Evolutionary conservation across 1,139 yeast species (phyloP), one percentile per base, ranked within the genome.

Genomic region (Blastobotrys elegans): DNA sequence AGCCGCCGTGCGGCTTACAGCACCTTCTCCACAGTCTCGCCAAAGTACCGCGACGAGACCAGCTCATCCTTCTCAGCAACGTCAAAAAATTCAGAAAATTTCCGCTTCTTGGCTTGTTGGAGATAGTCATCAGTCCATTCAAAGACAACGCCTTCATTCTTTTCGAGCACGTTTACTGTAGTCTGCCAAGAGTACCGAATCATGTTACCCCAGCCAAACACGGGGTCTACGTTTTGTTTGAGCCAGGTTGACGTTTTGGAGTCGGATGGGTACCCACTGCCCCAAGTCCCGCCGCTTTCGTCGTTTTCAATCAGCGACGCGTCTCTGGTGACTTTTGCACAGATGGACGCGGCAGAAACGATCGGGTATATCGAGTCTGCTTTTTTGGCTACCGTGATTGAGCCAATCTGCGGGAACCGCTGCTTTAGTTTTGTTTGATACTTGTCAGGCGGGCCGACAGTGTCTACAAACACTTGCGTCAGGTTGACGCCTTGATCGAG

Each of bases 261-360:
- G 64, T 94, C 98, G 2, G 94, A 79, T 0, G 98, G 98, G 63
- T 92, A 92, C 0, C 98, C 98, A 0, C 95, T 85, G 0, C 97
- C 97, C 67, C 90, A 73, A 2, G 55, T 43, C 14, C 63, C 63
- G 2, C 63, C 68, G 30, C 57, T 55, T 50, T 58, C 63, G 40
- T 67, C 69, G 46, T 58, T 63, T 0, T 62, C 59, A 36, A 74
- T 68, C 50, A 92, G 69, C 43, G 82, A 79, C 46, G 79, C 71
- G 65, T 92, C 98, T 60, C 99, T 76, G 0, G 98, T 88, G 3
- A 92, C 98, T 63, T 92, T 92, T 5, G 99, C 99, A 44, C 92
- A 90, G 48, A 92, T 87, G n/a, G 96, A 85, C 0, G 98, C 99
- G 0, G 95, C 87, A 65, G 95, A 84, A 3, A 94, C 99, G 44